A percentile compares a stretch with the other conserved stretches of the same genome.
Conservation (phyloP, 208 protist species). For the Acanthamoeba healyi region DNA sequence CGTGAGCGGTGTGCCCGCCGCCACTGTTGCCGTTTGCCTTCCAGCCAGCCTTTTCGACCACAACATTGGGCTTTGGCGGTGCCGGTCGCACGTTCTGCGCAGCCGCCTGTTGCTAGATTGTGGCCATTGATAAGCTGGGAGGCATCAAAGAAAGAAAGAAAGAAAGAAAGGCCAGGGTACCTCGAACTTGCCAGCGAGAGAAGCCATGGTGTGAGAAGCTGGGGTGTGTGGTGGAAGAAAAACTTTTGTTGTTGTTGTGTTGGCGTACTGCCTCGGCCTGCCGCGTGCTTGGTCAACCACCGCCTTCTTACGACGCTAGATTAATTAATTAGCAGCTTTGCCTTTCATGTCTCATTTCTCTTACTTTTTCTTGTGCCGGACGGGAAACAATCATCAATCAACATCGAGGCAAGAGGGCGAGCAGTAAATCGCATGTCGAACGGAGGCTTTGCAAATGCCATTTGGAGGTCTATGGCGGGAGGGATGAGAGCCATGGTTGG, state of each 20-base stretch:
- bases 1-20: conserved; percentile 52
- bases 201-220: background rate
- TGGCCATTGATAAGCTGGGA: background rate
- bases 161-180: background rate
- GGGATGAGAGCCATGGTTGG: background rate
- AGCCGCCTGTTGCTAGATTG: background rate
- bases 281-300: no score
- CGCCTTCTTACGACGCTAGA: no score
- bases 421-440: no score
- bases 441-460: background rate
- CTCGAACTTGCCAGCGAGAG: conserved; percentile 12
- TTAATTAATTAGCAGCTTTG: no score
- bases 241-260: background rate
- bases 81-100: background rate
- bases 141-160: no score
- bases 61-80: background rate
- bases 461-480: background rate
- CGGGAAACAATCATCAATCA: no score
- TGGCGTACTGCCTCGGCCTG: no score
- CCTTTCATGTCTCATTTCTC: no score
- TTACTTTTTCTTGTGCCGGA: background rate
- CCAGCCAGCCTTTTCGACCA: conserved; percentile 27
- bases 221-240: no score
- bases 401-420: no score
- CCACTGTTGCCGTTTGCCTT: conserved; percentile 47